Base-by-base conservation (phyloP, 2,329 filamentous ascomycete species). In the Colletotrichum sublineola region DNA sequence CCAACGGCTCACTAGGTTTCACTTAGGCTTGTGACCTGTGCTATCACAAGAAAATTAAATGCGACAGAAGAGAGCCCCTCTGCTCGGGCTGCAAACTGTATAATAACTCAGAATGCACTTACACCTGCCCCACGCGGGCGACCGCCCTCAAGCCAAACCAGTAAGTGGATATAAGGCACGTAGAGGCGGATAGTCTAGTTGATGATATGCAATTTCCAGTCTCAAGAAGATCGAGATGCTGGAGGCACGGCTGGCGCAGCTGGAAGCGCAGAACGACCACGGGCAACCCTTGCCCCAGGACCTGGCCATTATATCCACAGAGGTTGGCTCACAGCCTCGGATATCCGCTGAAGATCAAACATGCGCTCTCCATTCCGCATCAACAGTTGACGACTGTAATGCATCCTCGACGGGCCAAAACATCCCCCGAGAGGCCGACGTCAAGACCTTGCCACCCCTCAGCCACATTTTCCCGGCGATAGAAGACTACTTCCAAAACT, bases 401-500 rank as follows among this genome's bases (percentile, higher is more conserved):
- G 9, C 0, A 8, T 61, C 31, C 24, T 66, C 56, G 15, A 44
- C 58, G 14, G 48, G 61, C 50, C 66, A 48, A 0, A 48, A 36
- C 56, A 15, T 63, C 0, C n/a, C 36, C 14, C 36, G 42, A 1
- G 46, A 55, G 1, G 11, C n/a, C 29, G 48, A 63, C 0, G 20
- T 40, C 0, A 60, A 48, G 18, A 74, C 69, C 3, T 70, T 77
- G 2, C 76, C 75, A 8, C 73, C 76, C 1, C 67, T 77, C 6
- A 62, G 69, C 24, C 56, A 73, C 29, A 63, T 76, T 31, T 66
- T 75, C 6, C 76, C 74, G 1, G 55, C 73, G 1, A 60, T 77
- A 7, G 72, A 76, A 15, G 62, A 67, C 18, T 77, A 76, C 63
- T 77, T 77, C 33, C 38, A 46, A 3, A 67, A 66, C 11, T 73